Percentiles rank a stretch among this genome's conserved stretches.
Conservation (phyloP, 306 rosid species). For the Oxytropis ochrocephala region DNA sequence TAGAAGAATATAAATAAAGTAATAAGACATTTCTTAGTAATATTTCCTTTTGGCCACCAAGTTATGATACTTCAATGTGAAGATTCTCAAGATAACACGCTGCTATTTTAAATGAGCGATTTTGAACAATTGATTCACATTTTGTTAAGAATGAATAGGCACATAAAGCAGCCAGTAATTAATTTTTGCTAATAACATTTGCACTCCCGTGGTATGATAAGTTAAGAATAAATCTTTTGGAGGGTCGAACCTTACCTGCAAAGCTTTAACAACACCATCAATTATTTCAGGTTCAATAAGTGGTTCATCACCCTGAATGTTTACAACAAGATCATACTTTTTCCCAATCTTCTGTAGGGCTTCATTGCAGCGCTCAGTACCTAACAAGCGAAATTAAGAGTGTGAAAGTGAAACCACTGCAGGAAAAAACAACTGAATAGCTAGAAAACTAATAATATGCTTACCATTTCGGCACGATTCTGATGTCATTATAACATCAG, state of each 20-base stretch:
- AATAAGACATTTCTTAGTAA: neutral
- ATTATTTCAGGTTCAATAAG: conserved; percentile 92
- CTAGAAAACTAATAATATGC: conserved; percentile 4
- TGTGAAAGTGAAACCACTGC: conserved; percentile 10
- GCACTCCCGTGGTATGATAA: neutral
- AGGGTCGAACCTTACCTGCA: conserved; percentile 48
- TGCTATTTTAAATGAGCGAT: neutral
- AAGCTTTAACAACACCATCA: conserved; percentile 80
- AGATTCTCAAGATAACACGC: neutral
- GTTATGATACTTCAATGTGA: neutral
- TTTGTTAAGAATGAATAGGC: neutral
- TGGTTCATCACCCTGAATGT: conserved; percentile 98
- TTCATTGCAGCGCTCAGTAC: conserved; percentile 93
- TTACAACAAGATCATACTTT: conserved; percentile 87
- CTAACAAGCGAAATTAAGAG: conserved; percentile 29
- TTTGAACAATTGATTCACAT: conserved; percentile 4
- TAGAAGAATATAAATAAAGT: neutral
- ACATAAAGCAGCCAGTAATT: conserved; percentile 9
- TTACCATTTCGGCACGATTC: conserved; percentile 82
- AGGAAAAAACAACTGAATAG: neutral
- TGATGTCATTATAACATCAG: conserved; percentile 92
- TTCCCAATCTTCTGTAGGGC: conserved; percentile 76
- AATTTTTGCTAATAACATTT: neutral
- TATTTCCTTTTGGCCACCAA: neutral
- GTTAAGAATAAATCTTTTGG: neutral